A percentile compares a stretch with the other conserved stretches of the same genome.
Evolutionary conservation across 495 filamentous ascomycete genomes (phyloP).

Genomic region (Aspergillus sclerotioniger): DNA sequence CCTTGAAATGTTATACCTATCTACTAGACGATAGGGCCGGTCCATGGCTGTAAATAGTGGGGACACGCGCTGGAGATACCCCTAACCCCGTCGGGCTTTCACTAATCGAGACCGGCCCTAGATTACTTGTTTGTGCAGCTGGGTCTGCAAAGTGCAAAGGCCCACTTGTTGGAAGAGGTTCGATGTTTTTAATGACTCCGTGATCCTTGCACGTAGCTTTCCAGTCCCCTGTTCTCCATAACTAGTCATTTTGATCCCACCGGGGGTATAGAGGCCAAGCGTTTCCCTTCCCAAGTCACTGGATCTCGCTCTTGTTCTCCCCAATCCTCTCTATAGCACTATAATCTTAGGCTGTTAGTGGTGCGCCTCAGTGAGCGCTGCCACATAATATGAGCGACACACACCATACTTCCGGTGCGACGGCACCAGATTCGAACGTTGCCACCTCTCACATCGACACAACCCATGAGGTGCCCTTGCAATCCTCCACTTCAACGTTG

Average conservation of each 20-base stretch:
- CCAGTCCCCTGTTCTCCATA: background rate
- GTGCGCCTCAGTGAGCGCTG: background rate
- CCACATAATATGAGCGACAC: slow-evolving; percentile 1
- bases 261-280: background rate
- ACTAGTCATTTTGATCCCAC: background rate
- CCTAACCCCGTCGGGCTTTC: background rate
- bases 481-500: slow-evolving; percentile 17
- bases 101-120: background rate
- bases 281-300: background rate
- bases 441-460: background rate
- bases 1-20: too few species aligned
- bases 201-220: background rate
- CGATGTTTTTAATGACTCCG: background rate
- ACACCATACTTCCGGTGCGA: background rate
- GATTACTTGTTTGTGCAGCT: background rate
- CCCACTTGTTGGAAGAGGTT: background rate
- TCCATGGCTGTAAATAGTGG: background rate
- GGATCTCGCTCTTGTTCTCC: background rate
- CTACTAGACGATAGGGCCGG: background rate
- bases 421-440: background rate
- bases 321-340: background rate
- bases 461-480: background rate
- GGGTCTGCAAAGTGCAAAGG: background rate
- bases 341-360: background rate
- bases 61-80: background rate